phyloP scores from a whole-genome alignment of 176 grass and related monocot genomes.

The Paspalum vaginatum region DNA sequence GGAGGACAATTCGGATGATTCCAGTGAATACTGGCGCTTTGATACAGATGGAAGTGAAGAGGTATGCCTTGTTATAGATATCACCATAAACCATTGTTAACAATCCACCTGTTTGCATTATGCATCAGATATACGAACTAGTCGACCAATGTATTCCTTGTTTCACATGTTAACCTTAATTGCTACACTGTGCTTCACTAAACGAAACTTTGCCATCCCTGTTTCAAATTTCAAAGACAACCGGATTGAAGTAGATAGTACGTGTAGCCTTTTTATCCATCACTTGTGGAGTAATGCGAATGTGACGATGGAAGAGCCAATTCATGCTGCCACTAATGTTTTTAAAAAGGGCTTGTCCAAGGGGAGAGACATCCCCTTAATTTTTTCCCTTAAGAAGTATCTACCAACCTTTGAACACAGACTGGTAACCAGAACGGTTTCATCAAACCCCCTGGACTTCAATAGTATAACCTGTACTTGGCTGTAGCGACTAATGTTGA shows the following conservation, averaged over 20 bases:
- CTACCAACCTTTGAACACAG: too few relatives aligned
- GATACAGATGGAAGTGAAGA: constrained; percentile 54
- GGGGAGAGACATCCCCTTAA: too few relatives aligned
- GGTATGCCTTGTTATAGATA: constrained; percentile 46
- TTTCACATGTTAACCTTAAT: background rate
- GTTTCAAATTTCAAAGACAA: background rate
- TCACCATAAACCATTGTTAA: background rate
- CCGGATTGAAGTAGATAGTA: too few relatives aligned
- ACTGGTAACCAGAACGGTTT: too few relatives aligned
- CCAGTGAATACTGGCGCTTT: constrained; percentile 40
- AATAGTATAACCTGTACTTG: too few relatives aligned
- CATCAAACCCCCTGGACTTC: too few relatives aligned
- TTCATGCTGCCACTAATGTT: too few relatives aligned
- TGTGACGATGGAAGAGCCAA: background rate
- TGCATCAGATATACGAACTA: background rate
- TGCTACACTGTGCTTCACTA: too few relatives aligned
- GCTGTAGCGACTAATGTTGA: background rate
- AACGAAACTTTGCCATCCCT: too few relatives aligned
- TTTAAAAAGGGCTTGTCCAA: too few relatives aligned
- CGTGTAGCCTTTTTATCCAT: background rate
- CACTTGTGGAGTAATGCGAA: constrained; percentile 19
- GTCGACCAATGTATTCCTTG: background rate
- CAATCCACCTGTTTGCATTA: background rate
- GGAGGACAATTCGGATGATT: constrained; percentile 42
- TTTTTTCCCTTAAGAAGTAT: too few relatives aligned